Conservation (phyloP, 2,329 filamentous ascomycete genomes). For the Fusarium robinianum region DNA sequence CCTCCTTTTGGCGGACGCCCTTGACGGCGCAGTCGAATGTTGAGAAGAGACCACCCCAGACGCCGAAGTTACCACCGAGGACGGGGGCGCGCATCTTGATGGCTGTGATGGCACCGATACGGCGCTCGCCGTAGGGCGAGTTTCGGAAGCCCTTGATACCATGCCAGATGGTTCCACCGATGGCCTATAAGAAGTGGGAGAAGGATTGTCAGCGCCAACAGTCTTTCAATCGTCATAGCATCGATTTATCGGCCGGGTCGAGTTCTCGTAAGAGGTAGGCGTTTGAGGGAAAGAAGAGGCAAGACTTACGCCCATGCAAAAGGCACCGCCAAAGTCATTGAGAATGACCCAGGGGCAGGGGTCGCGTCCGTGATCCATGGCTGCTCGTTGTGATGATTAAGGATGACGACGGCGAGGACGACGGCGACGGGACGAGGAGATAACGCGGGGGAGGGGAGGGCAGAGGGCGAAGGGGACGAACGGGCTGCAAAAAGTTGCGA, state of each 20-base stretch:
- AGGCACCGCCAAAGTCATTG: constrained; percentile 97
- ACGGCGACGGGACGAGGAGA: background rate
- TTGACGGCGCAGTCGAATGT: constrained; percentile 98
- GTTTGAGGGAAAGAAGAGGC: constrained; percentile 1
- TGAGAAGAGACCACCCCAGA: constrained; percentile 95
- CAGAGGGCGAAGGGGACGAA: constrained; percentile 22
- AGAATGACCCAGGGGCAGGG: constrained; percentile 96
- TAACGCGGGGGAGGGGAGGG: constrained; percentile 4
- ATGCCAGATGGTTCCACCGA: constrained; percentile 89
- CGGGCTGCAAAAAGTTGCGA: constrained; percentile 26
- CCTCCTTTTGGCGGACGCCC: constrained; percentile 92
- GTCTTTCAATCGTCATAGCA: constrained; percentile 7
- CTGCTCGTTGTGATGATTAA: too few species aligned
- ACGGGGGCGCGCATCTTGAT: constrained; percentile 98
- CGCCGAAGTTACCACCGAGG: constrained; percentile 95
- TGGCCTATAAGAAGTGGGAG: constrained; percentile 54
- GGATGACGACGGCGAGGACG: constrained; percentile 9
- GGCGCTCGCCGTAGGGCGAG: constrained; percentile 87
- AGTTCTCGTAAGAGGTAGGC: constrained; percentile 1
- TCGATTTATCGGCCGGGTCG: constrained; percentile 1
- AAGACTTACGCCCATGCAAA: constrained; percentile 85
- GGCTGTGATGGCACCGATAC: constrained; percentile 93
- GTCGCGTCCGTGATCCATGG: constrained; percentile 94
- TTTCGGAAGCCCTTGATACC: constrained; percentile 94
- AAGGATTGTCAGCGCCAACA: constrained; percentile 26